These are phyloP conservation scores for Clitopilus hobsonii DNA, from an alignment of 768 basidiomycete genomes.

Conservation along the genomic window DNA sequence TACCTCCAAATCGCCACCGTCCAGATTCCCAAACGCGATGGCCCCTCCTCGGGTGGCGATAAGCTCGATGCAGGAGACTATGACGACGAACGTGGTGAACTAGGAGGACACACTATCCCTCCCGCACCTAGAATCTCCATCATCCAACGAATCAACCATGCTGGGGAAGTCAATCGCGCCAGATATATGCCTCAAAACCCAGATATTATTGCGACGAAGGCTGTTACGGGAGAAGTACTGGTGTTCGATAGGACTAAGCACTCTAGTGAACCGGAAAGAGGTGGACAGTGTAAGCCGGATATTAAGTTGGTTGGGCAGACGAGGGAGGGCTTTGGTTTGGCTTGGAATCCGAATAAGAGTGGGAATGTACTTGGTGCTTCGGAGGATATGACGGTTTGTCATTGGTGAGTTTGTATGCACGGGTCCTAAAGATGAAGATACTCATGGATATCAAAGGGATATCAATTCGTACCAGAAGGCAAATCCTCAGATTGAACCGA, in stretches of 20 bases:
- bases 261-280: constrained; percentile 84
- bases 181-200: constrained; percentile 99
- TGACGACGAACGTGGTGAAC: constrained; percentile 90
- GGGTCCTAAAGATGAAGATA: constrained; percentile 1
- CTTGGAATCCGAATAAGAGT: constrained; percentile 82
- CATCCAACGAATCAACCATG: constrained; percentile 92
- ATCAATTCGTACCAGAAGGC: constrained; percentile 82
- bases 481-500: constrained; percentile 78
- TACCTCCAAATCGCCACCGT: constrained; percentile 95
- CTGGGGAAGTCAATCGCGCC: constrained; percentile 93
- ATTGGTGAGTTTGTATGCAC: constrained; percentile 59
- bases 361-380: constrained; percentile 90
- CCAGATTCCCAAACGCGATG: constrained; percentile 82
- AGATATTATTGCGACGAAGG: constrained; percentile 93
- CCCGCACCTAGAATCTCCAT: constrained; percentile 85
- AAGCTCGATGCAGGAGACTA: constrained; percentile 78
- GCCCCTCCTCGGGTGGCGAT: constrained; percentile 55
- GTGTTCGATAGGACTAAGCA: constrained; percentile 99
- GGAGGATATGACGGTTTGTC: constrained; percentile 93
- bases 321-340: constrained; percentile 91
- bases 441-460: constrained; percentile 60
- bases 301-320: constrained; percentile 87
- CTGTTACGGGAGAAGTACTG: constrained; percentile 84
- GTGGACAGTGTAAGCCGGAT: constrained; percentile 84
- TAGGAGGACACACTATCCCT: constrained; percentile 87